Percentiles rank a stretch among this genome's conserved stretches.
Evolutionary conservation across 2,329 filamentous ascomycete species (phyloP).

Genomic region (Lasiodiplodia sp.): DNA sequence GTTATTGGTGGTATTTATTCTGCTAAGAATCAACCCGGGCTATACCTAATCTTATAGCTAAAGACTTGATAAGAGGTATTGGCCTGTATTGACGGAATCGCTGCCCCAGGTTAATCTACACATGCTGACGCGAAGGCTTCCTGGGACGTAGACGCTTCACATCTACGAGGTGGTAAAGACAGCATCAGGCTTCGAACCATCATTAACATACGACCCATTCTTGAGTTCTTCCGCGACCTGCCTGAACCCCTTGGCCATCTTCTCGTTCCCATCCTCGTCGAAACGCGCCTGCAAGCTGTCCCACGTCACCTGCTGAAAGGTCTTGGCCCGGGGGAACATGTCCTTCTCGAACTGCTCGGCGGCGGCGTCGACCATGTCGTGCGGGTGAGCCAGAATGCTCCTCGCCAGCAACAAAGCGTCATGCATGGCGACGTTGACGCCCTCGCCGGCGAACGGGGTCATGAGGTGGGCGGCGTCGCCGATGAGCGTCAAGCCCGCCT

Average conservation of each 20-base stretch:
- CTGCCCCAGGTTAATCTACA: too few species aligned
- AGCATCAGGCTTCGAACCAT: not conserved
- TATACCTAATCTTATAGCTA: too few species aligned
- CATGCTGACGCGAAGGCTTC: too few species aligned
- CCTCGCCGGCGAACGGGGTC: slow-evolving; percentile 65
- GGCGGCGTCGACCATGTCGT: slow-evolving; percentile 36
- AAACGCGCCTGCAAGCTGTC: slow-evolving; percentile 6
- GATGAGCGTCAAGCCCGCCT: slow-evolving; percentile 61
- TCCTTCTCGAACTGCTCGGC: slow-evolving; percentile 35
- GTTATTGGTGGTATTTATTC: too few species aligned
- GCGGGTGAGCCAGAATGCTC: not conserved
- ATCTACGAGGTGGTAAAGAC: not conserved
- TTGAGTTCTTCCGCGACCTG: not conserved
- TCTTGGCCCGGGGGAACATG: slow-evolving; percentile 37
- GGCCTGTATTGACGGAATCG: too few species aligned
- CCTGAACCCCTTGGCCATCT: not conserved
- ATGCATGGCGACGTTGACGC: slow-evolving; percentile 64
- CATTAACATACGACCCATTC: not conserved
- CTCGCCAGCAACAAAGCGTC: slow-evolving; percentile 60
- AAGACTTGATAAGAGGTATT: too few species aligned
- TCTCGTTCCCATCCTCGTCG: not conserved
- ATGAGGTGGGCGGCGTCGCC: slow-evolving; percentile 69
- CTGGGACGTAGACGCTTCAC: too few species aligned
- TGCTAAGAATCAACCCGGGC: too few species aligned
- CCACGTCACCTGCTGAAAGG: slow-evolving; percentile 44